phyloP scores from a whole-genome alignment of 805 yeast species.

The Pichia insulana region DNA sequence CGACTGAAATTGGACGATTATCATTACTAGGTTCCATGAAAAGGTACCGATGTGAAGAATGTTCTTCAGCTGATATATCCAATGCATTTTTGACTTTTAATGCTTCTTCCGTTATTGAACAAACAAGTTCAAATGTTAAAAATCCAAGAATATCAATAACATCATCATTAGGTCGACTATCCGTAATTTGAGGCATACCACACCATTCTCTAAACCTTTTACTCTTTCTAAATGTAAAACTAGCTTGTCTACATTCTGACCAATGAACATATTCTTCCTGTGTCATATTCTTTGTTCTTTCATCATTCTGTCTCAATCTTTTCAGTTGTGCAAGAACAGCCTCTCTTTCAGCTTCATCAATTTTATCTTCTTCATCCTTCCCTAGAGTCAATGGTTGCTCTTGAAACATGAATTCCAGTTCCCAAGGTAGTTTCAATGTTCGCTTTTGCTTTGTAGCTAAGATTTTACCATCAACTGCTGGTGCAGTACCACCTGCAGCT shows the following conservation, averaged over 20 bases:
- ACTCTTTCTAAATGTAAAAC: constrained; percentile 91
- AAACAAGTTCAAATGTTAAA: constrained; percentile 92
- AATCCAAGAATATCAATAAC: constrained; percentile 94
- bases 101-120: constrained; percentile 89
- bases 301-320: constrained; percentile 86
- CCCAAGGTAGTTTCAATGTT: constrained; percentile 89
- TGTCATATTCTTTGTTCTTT: constrained; percentile 88
- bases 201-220: constrained; percentile 96
- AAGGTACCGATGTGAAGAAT: constrained; percentile 44
- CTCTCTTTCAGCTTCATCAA: constrained; percentile 82
- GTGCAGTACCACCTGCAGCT: constrained; percentile 27
- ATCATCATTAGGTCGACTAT: constrained; percentile 90
- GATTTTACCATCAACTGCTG: constrained; percentile 32
- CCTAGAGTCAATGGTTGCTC: constrained; percentile 78
- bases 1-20: constrained; percentile 66
- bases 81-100: constrained; percentile 62
- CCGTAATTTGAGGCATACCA: constrained; percentile 73
- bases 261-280: constrained; percentile 96
- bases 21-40: constrained; percentile 87
- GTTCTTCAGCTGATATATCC: constrained; percentile 20
- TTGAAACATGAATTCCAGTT: constrained; percentile 82
- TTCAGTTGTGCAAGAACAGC: constrained; percentile 84
- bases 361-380: constrained; percentile 39
- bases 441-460: constrained; percentile 52
- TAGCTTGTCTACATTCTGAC: constrained; percentile 97